Evolutionary conservation across 352 stramenopile genomes (phyloP), one percentile per base, ranked within the genome.

Genomic region (Phytophthora crassamura): DNA sequence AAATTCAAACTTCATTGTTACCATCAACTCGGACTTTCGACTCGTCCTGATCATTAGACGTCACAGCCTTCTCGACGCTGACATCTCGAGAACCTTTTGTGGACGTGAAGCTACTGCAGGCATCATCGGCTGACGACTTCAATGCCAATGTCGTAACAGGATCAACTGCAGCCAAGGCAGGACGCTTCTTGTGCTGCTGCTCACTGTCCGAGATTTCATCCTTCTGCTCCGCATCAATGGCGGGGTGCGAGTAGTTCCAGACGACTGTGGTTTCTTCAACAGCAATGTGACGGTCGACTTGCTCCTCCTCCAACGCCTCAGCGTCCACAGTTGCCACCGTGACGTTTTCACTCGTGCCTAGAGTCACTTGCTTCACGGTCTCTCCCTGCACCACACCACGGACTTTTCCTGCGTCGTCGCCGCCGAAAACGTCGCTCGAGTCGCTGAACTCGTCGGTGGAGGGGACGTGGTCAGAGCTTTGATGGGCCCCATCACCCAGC

Each of bases 201-300:
- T 8, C n/a, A 8, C 42, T 4, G 5, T 51, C 36, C 5, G 52
- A 47, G 9, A 14, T 40, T 11, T 58, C 38, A 18, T 46, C 6
- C 18, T 10, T n/a, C 28, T 7, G 7, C 2, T 45, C 33, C 50
- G 14, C 53, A 46, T 59, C 55, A 41, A 4, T 14, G 25, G 8
- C 30, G 0, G 16, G 11, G n/a, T 55, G 40, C 7, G 14, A 22
- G 16, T 42, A 59, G 14, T 63, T 22, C 42, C 60, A 46, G 6
- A 63, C 60, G 10, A 60, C 60, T 7, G 40, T 52, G 12, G 42
- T 67, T 12, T 66, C 53, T n/a, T 38, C 18, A 49, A 58, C 16
- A 4, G 53, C 18, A 16, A 46, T 58, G 14, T 51, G 40, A 6
- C 28, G 10, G 22, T 54, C 62, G 25, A 66, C 25, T 11, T 45